Conservation (phyloP, 2,329 filamentous ascomycete species). For the Sclerotinia borealis region DNA sequence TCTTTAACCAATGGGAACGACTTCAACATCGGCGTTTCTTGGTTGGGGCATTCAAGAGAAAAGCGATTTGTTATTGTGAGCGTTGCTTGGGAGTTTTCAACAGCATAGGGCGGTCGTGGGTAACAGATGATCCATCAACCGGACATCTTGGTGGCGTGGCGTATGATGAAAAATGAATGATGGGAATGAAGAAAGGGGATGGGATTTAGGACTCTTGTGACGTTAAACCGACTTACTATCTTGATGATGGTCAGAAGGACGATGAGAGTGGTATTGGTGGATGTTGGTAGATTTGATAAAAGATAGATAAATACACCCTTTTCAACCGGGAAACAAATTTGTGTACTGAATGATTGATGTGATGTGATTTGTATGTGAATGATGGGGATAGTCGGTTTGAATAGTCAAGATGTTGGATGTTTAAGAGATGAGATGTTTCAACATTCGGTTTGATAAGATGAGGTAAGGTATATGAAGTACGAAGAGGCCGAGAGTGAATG, state of each 20-base stretch:
- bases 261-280: constrained; percentile 5
- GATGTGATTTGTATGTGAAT: background rate
- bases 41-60: constrained; percentile 29
- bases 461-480: too few species aligned
- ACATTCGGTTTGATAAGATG: too few species aligned
- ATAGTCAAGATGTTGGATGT: too few species aligned
- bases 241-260: constrained; percentile 3
- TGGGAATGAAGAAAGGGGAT: background rate
- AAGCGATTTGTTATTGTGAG: constrained; percentile 22
- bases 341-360: background rate
- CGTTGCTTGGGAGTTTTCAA: constrained; percentile 26
- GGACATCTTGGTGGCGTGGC: constrained; percentile 25
- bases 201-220: constrained; percentile 3
- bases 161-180: constrained; percentile 2
- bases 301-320: constrained; percentile 25
- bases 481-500: too few species aligned
- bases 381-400: too few species aligned
- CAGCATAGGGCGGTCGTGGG: constrained; percentile 27
- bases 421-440: too few species aligned
- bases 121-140: constrained; percentile 34
- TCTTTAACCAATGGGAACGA: constrained; percentile 35
- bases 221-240: constrained; percentile 9
- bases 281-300: constrained; percentile 8
- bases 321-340: constrained; percentile 25
- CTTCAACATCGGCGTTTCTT: constrained; percentile 45